These are phyloP conservation scores for Datisca glomerata DNA, from an alignment of 306 rosid genomes.

Conservation along the genomic window DNA sequence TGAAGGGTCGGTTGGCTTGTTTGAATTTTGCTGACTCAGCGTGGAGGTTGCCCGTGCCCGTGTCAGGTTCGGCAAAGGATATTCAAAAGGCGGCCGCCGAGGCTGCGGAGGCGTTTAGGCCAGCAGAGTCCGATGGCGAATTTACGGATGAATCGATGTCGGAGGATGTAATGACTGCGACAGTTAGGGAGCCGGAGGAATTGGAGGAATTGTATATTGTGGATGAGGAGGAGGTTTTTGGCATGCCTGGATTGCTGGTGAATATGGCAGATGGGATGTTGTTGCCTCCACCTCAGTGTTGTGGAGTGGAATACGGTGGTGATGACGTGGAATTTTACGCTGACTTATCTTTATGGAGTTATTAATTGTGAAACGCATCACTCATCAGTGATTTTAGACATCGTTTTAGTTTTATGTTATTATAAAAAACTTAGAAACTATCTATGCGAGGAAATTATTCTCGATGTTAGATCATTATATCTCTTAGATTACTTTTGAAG, in stretches of 20 bases:
- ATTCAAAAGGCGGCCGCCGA: conserved; percentile 41
- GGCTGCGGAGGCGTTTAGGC: conserved; percentile 55
- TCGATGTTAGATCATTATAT: too few relatives aligned
- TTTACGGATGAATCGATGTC: too few relatives aligned
- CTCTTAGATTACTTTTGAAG: too few relatives aligned
- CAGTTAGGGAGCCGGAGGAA: not conserved
- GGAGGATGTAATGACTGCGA: too few relatives aligned
- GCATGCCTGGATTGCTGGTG: conserved; percentile 38
- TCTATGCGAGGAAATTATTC: too few relatives aligned
- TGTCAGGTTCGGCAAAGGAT: conserved; percentile 30
- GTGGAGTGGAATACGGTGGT: conserved; percentile 13
- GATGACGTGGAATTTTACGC: conserved; percentile 28
- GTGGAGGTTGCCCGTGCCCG: conserved; percentile 37
- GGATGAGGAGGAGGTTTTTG: conserved; percentile 29
- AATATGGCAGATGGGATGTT: conserved; percentile 50
- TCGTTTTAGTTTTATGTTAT: too few relatives aligned
- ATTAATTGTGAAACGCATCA: conserved; percentile 16
- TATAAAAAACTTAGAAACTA: too few relatives aligned
- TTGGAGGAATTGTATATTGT: not conserved
- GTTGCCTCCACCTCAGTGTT: conserved; percentile 36
- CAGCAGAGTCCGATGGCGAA: conserved; percentile 9
- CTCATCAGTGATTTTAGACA: not conserved
- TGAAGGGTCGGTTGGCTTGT: conserved; percentile 42
- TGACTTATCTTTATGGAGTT: conserved; percentile 63
- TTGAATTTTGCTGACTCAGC: conserved; percentile 63